phyloP scores from a whole-genome alignment of 2,329 filamentous ascomycete species.

The Cladophialophora yegresii region DNA sequence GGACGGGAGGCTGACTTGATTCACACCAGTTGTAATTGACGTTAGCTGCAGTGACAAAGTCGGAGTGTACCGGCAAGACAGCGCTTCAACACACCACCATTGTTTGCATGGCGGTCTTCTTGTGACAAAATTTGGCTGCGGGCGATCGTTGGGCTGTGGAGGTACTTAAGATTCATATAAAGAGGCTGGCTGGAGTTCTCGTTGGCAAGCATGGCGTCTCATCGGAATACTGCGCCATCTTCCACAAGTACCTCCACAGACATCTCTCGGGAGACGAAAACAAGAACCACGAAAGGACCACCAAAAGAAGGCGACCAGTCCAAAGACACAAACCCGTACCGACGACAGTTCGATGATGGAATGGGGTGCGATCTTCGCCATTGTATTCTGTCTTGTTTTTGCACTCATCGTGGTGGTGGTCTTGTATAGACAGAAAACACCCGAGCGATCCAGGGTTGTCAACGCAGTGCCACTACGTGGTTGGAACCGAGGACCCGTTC shows the following conservation, averaged over 20 bases:
- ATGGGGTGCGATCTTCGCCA: background rate
- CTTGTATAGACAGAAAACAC: background rate
- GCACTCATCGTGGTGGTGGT: background rate
- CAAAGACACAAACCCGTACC: background rate
- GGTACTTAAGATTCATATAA: background rate
- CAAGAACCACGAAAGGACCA: background rate
- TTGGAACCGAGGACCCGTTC: background rate
- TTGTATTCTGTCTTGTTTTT: background rate
- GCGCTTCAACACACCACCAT: background rate
- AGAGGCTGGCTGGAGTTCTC: background rate
- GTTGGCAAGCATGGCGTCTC: background rate
- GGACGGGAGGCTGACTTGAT: background rate
- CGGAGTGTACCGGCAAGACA: background rate
- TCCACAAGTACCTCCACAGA: background rate
- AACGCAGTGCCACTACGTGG: background rate
- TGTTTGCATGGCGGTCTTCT: background rate
- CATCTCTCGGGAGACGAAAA: background rate
- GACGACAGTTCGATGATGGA: background rate
- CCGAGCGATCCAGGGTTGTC: background rate
- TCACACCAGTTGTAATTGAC: background rate
- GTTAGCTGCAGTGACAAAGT: background rate
- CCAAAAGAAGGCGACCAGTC: background rate
- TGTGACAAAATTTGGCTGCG: background rate
- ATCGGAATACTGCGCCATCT: background rate
- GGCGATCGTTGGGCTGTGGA: background rate